Base-by-base conservation (phyloP, 2,329 filamentous ascomycete species). In the Hypoxylon sp. region DNA sequence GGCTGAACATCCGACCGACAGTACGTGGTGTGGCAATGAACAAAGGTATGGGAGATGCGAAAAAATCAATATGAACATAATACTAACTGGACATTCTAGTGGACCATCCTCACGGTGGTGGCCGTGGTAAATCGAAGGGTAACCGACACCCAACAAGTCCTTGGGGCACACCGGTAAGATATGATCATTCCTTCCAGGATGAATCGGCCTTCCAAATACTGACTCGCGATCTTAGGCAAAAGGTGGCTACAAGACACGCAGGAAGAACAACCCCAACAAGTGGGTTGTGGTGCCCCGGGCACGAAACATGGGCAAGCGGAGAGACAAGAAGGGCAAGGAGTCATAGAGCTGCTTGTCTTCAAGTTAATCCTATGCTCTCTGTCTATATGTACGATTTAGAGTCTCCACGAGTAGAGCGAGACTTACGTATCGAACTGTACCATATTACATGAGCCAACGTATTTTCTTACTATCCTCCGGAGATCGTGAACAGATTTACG, bases 11-110 rank as follows among this genome's bases (percentile, higher is more conserved):
- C 77, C 87, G 96, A 74, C 96, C 96, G 15, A 98, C 96, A 0
- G 96, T 99, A 48, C 91, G 97, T 85, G 97, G 96, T 91, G 84
- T 98, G 75, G 96, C 97, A 70, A 99, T 99, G 97, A 99, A 99
- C 85, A 94, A 95, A 80, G 89, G 92, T 93, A 83, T 78, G 87
- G 80, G 24, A 53, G 10, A 64, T 17, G 6, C 24, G 29, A 21
- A 27, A 13, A 59, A 21, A n/a, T 61, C 46, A 62, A 63, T 31
- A 27, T 13, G 13, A 24, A 53, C 37, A 44, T 48, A 35, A 39
- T 67, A 24, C 64, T 72, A 44, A 70, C 59, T 21, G 17, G 62
- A 11, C 11, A 35, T 68, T 71, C 53, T 75, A 89, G 92, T 90
- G 75, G 96, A 99, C 78, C 96, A 99, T 87, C 96, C 96, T 77